Evolutionary conservation across 2,329 filamentous ascomycete genomes (phyloP).

Genomic region (Phoma herbarum): DNA sequence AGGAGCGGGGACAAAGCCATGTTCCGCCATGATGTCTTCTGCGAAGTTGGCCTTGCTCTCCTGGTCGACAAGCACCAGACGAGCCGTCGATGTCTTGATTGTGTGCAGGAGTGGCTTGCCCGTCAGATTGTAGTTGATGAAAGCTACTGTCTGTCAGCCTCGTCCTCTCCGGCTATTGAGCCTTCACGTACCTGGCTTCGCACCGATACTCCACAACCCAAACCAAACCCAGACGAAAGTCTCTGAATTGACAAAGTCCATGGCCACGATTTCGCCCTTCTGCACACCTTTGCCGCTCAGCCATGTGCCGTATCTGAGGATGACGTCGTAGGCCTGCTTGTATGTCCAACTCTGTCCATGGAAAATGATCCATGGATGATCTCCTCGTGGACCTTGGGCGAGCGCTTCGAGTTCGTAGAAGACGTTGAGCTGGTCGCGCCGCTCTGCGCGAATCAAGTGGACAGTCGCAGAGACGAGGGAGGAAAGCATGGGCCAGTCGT

Average conservation of each 20-base stretch:
- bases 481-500: slow-evolving; percentile 69
- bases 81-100: slow-evolving; percentile 65
- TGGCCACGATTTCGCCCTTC: slow-evolving; percentile 49
- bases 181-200: slow-evolving; percentile 33
- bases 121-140: slow-evolving; percentile 52
- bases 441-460: slow-evolving; percentile 59
- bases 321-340: slow-evolving; percentile 45
- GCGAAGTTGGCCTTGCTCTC: slow-evolving; percentile 50
- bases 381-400: slow-evolving; percentile 37
- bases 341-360: slow-evolving; percentile 48
- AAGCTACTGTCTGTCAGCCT: slow-evolving; percentile 26
- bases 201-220: slow-evolving; percentile 50
- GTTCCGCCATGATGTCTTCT: slow-evolving; percentile 38
- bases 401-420: slow-evolving; percentile 48
- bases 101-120: slow-evolving; percentile 58
- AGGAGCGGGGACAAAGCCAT: slow-evolving; percentile 35
- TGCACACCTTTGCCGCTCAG: slow-evolving; percentile 47
- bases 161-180: too few relatives aligned
- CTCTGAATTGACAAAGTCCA: slow-evolving; percentile 51
- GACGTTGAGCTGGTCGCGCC: slow-evolving; percentile 69
- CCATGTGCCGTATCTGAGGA: slow-evolving; percentile 50
- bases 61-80: slow-evolving; percentile 67
- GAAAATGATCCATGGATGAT: slow-evolving; percentile 46
- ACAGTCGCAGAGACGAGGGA: slow-evolving; percentile 60
- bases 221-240: slow-evolving; percentile 52